Conservation (phyloP, 306 rosid species). For the Gynostemma pentaphyllum region DNA sequence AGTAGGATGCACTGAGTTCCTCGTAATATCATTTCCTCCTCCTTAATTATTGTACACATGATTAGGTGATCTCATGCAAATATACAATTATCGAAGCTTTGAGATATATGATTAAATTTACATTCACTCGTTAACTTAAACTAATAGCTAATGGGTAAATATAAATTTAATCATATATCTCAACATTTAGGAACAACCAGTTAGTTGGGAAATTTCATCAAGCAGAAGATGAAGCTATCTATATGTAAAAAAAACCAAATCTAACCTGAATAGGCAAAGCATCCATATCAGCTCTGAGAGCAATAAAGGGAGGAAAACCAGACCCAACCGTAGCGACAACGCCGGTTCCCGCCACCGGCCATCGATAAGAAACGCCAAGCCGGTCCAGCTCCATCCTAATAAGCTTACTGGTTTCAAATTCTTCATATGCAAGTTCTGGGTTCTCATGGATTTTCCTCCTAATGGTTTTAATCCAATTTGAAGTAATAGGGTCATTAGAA, state of each 20-base stretch:
- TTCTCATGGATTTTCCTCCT: constrained; percentile 72
- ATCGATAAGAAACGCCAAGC: constrained; percentile 45
- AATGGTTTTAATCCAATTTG: constrained; percentile 56
- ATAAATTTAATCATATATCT: too few relatives aligned
- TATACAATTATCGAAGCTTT: too few relatives aligned
- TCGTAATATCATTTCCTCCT: too few relatives aligned
- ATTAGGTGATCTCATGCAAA: too few relatives aligned
- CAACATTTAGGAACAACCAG: too few relatives aligned
- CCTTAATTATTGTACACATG: too few relatives aligned
- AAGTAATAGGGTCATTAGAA: constrained; percentile 32
- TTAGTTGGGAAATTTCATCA: neutral
- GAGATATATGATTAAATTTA: too few relatives aligned
- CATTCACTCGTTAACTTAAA: too few relatives aligned
- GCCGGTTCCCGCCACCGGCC: constrained; percentile 86
- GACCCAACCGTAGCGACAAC: constrained; percentile 68
- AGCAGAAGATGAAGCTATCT: neutral
- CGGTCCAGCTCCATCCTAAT: constrained; percentile 56
- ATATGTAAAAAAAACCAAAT: neutral
- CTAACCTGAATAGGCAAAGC: constrained; percentile 83
- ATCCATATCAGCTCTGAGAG: constrained; percentile 93
- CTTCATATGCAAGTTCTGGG: constrained; percentile 77
- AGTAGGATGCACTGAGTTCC: too few relatives aligned
- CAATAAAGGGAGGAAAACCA: constrained; percentile 71
- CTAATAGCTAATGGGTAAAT: too few relatives aligned
- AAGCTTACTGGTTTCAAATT: constrained; percentile 52